These are phyloP conservation scores for Trapa incisa DNA, from an alignment of 345 rosid genomes.

Conservation along the genomic window DNA sequence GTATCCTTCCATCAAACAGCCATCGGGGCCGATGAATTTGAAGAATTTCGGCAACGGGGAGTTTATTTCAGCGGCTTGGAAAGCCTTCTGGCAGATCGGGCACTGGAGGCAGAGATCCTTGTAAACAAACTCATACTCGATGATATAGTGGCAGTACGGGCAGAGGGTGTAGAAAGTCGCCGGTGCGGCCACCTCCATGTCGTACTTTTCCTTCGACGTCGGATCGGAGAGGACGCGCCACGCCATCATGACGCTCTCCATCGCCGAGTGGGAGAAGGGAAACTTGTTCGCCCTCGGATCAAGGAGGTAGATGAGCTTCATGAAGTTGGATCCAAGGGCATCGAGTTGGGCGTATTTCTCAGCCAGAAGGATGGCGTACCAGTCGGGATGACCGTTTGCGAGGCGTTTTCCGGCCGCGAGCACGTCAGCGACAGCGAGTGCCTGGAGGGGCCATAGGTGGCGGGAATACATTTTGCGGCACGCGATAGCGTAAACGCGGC, in stretches of 20 bases:
- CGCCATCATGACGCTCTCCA: constrained; percentile 21
- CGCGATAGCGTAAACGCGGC: constrained; percentile 15
- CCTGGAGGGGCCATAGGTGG: constrained; percentile 17
- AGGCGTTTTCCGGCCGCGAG: constrained; percentile 22
- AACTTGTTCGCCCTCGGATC: constrained; percentile 21
- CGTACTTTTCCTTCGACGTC: constrained; percentile 22
- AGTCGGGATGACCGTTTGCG: constrained; percentile 15
- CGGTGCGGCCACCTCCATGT: constrained; percentile 5
- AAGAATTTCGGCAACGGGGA: constrained; percentile 17
- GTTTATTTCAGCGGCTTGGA: constrained; percentile 31
- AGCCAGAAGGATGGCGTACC: constrained; percentile 31
- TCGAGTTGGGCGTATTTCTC: constrained; percentile 8
- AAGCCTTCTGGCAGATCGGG: constrained; percentile 39
- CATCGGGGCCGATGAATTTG: constrained; percentile 10
- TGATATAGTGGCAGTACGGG: constrained; percentile 47
- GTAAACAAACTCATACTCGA: constrained; percentile 39
- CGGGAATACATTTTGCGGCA: constrained; percentile 13
- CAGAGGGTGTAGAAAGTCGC: constrained; percentile 48
- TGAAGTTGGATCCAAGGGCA: constrained; percentile 13
- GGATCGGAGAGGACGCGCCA: constrained; percentile 32
- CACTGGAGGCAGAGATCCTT: constrained; percentile 41
- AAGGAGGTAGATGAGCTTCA: constrained; percentile 17
- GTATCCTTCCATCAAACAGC: constrained; percentile 16
- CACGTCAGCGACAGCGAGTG: constrained; percentile 29
- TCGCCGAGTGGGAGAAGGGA: constrained; percentile 25